Evolutionary conservation across 2,329 filamentous ascomycete genomes (phyloP).

Genomic region (Colletotrichum abscissum): DNA sequence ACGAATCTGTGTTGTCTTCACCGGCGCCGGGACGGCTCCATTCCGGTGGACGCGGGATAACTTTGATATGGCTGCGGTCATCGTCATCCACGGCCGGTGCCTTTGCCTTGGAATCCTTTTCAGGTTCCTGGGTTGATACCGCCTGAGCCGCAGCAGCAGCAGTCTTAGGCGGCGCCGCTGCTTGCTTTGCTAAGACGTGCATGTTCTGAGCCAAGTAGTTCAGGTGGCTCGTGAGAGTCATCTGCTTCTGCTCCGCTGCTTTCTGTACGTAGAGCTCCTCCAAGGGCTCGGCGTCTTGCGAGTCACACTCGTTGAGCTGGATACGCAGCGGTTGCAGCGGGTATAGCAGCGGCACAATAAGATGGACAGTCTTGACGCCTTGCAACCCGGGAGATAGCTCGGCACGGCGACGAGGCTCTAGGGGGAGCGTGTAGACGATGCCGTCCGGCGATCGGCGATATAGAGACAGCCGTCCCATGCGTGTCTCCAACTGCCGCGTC

Average conservation of each 20-base stretch:
- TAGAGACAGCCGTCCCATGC: constrained; percentile 74
- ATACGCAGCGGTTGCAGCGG: constrained; percentile 76
- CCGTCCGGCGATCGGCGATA: constrained; percentile 79
- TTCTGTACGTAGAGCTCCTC: constrained; percentile 74
- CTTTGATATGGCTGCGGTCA: constrained; percentile 73
- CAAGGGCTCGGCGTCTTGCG: constrained; percentile 69
- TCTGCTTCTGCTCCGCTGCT: constrained; percentile 64
- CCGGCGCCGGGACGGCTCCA: constrained; percentile 71
- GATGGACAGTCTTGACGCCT: constrained; percentile 70
- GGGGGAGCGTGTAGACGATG: constrained; percentile 75
- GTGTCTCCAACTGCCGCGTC: constrained; percentile 78
- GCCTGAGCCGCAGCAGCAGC: constrained; percentile 30
- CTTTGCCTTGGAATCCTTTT: constrained; percentile 38
- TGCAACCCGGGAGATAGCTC: constrained; percentile 72
- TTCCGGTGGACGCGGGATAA: constrained; percentile 82
- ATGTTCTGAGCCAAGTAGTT: constrained; percentile 82
- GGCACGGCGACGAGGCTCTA: constrained; percentile 71
- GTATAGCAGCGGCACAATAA: constrained; percentile 78
- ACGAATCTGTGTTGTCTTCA: constrained; percentile 57
- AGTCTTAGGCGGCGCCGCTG: constrained; percentile 40
- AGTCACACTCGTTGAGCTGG: constrained; percentile 72
- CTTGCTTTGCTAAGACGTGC: constrained; percentile 71
- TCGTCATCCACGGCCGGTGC: constrained; percentile 42
- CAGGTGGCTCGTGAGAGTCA: constrained; percentile 77
- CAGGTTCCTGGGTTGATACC: constrained; percentile 29